Conservation (phyloP, 257 asterid genomes). For the Plectranthus barbatus region DNA sequence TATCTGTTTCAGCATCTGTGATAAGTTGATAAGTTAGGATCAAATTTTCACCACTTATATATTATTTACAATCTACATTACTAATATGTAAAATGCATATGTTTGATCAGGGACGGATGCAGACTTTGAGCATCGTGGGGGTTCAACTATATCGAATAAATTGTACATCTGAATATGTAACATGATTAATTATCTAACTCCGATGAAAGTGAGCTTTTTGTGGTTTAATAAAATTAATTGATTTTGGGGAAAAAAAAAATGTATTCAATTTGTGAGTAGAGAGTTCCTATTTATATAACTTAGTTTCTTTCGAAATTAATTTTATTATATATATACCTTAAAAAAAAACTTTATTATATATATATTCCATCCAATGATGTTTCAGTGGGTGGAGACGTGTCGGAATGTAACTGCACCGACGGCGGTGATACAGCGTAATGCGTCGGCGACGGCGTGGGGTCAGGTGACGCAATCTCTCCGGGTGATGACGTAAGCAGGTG, state of each 20-base stretch:
- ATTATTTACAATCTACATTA: no score
- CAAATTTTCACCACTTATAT: background rate
- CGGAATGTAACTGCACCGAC: conserved; percentile 25
- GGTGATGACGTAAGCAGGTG: conserved; percentile 8
- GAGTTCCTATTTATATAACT: background rate
- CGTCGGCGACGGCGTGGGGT: no score
- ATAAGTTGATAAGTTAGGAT: background rate
- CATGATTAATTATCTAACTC: no score
- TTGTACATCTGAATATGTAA: no score
- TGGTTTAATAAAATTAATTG: no score
- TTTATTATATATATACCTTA: no score
- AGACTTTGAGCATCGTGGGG: no score
- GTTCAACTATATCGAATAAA: no score
- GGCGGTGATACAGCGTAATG: background rate
- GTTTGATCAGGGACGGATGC: no score
- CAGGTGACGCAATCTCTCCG: conserved; percentile 14
- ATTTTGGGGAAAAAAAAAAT: background rate
- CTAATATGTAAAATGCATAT: no score
- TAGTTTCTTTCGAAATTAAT: background rate
- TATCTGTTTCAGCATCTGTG: background rate
- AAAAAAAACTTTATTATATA: no score
- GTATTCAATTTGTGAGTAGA: background rate
- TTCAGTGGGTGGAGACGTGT: conserved; percentile 7
- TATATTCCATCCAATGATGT: background rate
- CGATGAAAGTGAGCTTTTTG: no score